Base-by-base conservation (phyloP, 106 monocot genomes). In the Iris macrosiphon region DNA sequence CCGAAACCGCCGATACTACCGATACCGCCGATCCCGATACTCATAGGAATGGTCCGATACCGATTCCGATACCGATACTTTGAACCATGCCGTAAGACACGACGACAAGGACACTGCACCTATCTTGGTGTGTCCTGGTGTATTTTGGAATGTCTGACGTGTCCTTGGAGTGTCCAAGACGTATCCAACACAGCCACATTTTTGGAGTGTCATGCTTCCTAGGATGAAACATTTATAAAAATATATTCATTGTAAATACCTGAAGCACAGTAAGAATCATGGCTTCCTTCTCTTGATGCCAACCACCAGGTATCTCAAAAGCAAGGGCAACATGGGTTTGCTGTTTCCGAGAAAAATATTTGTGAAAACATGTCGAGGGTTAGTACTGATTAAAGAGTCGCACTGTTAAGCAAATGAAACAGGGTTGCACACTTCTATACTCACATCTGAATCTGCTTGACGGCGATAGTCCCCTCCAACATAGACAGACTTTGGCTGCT, bases 241-340 rank as follows among this genome's bases (percentile, higher is more conserved):
- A 24, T 28, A n/a, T 9, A 26, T 55, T 55, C 35, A 2, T 22
- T 15, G 48, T 15, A 10, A 37, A 9, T 52, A 92, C 92, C 86
- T 92, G 92, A 76, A 92, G 75, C 40, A 92, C 86, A 44, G 82
- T 79, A 42, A 79, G 31, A 45, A 70, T 72, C 71, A 92, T 83
- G 11, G 86, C 82, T 31, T 82, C 79, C 52, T 87, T 87, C 49
- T 92, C 92, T 7, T 92, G 67, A 41, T 58, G 65, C 92, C 92
- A 92, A 0, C 92, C 92, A 68, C 92, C 92, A 71, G 92, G 92
- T 62, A 87, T 74, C 64, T 92, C 92, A 77, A 92, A 92, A 55
- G 86, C 92, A 43, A 92, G 65, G 37, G 92, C 86, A 49, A 92
- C 55, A 69, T 92, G 92, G 47, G 86, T 73, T 3, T 40, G 71